These are phyloP conservation scores for Ensete glaucum DNA, from an alignment of 176 grass and related monocot genomes.

Conservation along the genomic window DNA sequence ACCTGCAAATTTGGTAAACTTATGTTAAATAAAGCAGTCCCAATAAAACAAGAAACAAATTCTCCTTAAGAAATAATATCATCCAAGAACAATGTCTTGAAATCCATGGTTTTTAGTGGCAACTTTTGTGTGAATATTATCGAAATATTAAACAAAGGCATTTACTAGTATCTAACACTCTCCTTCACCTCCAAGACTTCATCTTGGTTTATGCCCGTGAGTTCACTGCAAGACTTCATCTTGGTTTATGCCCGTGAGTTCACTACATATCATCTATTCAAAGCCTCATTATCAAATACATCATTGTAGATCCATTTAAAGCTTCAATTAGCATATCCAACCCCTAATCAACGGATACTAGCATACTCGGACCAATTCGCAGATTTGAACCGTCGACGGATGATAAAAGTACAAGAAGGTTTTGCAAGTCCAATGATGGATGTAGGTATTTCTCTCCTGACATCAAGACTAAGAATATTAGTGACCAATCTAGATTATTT, in stretches of 20 bases:
- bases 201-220: neutral
- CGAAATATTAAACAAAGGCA: neutral
- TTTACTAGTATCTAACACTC: neutral
- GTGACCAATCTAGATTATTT: neutral
- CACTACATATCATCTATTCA: neutral
- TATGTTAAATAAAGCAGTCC: neutral
- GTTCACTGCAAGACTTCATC: neutral
- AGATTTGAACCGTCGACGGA: neutral
- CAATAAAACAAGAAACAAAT: neutral
- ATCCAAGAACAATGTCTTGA: neutral
- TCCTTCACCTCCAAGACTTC: neutral
- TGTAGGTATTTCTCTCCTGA: no score
- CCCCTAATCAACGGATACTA: no score
- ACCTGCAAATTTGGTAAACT: constrained; percentile 36
- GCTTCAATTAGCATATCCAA: no score
- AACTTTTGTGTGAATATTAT: neutral
- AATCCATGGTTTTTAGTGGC: neutral
- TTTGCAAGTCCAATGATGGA: neutral
- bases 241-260: neutral
- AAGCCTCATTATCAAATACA: no score
- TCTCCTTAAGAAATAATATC: neutral
- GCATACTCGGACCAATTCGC: no score
- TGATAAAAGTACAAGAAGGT: neutral
- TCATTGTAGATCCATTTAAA: no score
- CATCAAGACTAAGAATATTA: neutral